Evolutionary conservation across 163 green algal species (phyloP), one percentile per base, ranked within the genome.

Genomic region (Smithsoniella earleae): DNA sequence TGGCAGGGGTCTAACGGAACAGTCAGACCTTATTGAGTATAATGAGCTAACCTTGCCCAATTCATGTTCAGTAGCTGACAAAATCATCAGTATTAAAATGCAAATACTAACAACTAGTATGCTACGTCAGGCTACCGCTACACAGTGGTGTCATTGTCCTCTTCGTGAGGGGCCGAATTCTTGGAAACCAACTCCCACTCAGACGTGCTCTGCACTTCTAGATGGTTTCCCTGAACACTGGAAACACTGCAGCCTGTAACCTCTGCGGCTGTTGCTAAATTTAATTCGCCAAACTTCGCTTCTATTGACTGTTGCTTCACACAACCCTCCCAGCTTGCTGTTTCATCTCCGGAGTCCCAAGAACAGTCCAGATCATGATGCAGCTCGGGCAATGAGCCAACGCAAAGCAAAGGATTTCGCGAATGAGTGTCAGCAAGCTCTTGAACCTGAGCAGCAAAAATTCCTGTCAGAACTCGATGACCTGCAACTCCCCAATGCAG

Each of bases 351-450:
- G 22, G 16, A 40, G n/a, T 43, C 58, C 58, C 58, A 69, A 13
- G 18, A 5, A 69, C 58, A 69, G 25, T 69, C 58, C 40, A 5
- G 43, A 13, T 69, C 58, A 1, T 69, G 58, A 13, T 69, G n/a
- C 58, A 69, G 5, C 10, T 69, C 58, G 28, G 58, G 58, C n/a
- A 69, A 31, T 30, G 27, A 43, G n/a, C 58, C 58, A 69, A 69
- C 13, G 25, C 27, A 69, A 18, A 69, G 25, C 58, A 69, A 13
- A 8, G 58, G 58, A 1, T 33, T 69, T 33, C 25, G n/a, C 25
- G 20, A 38, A 31, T 43, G 34, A 16, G 6, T n/a, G 34, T 16
- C 58, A 40, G 58, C n/a, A 5, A 69, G 20, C 58, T 69, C 58
- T 13, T 45, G 58, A 6, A 69, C 25, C 58, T 69, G 58, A 10